Evolutionary conservation across 805 yeast species (phyloP).

Genomic region (Candida dendrica): DNA sequence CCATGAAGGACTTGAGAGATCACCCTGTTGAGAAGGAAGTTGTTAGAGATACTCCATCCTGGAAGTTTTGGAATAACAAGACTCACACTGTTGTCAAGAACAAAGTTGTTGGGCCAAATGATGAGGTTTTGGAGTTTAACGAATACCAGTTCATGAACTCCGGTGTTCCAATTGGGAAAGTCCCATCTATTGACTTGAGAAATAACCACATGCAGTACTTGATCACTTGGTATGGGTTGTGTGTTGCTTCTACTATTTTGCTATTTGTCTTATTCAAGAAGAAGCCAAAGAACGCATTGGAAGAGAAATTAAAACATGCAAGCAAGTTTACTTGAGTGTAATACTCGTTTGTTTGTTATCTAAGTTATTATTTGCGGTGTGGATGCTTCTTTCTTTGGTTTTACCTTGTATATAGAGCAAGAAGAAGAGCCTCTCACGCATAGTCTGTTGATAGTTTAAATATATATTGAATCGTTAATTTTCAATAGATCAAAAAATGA

Average conservation of each 20-base stretch:
- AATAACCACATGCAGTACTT: slow-evolving; percentile 90
- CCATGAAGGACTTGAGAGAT: slow-evolving; percentile 57
- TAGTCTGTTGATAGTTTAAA: too few relatives aligned
- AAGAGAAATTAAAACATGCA: slow-evolving; percentile 45
- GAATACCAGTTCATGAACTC: slow-evolving; percentile 58
- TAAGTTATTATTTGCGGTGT: too few relatives aligned
- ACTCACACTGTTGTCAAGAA: slow-evolving; percentile 7
- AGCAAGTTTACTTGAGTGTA: slow-evolving; percentile 26
- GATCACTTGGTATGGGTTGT: slow-evolving; percentile 91
- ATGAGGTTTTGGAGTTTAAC: slow-evolving; percentile 32
- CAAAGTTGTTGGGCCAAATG: slow-evolving; percentile 2
- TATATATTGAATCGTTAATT: too few relatives aligned
- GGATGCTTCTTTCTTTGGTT: too few relatives aligned
- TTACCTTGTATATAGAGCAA: too few relatives aligned
- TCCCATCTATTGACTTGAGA: slow-evolving; percentile 72
- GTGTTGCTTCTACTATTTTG: slow-evolving; percentile 64
- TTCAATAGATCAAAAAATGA: too few relatives aligned
- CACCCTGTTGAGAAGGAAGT: slow-evolving; percentile 41
- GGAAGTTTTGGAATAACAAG: slow-evolving; percentile 19
- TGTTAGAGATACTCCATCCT: slow-evolving; percentile 18
- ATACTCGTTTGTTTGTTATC: background rate
- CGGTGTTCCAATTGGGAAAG: slow-evolving; percentile 87
- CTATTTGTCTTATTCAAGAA: slow-evolving; percentile 46
- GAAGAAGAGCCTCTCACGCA: too few relatives aligned
- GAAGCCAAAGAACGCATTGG: slow-evolving; percentile 29